phyloP scores from a whole-genome alignment of 2,329 filamentous ascomycete genomes.

The Fusarium xylarioides region DNA sequence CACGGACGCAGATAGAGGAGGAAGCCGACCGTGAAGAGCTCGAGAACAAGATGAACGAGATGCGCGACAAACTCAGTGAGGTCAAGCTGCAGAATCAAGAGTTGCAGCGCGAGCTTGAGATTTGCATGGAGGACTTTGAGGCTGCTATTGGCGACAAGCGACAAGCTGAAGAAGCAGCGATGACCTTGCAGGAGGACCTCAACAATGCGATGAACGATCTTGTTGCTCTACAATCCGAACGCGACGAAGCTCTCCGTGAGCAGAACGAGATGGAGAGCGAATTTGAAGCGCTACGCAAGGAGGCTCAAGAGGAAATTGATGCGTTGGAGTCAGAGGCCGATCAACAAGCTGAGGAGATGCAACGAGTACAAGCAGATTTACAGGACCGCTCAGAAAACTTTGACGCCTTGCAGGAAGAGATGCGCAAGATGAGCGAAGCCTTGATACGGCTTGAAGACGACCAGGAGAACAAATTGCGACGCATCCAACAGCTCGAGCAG shows the following conservation, averaged over 20 bases:
- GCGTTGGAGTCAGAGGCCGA: constrained; percentile 76
- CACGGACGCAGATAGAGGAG: constrained; percentile 68
- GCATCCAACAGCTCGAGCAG: constrained; percentile 83
- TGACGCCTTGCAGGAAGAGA: constrained; percentile 89
- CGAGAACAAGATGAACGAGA: constrained; percentile 82
- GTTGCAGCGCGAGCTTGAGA: constrained; percentile 82
- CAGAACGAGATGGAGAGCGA: constrained; percentile 67
- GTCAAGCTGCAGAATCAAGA: constrained; percentile 91
- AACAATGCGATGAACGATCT: constrained; percentile 83
- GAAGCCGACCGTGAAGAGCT: constrained; percentile 86
- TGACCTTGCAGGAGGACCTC: constrained; percentile 81
- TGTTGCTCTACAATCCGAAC: constrained; percentile 80
- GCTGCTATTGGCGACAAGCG: constrained; percentile 71
- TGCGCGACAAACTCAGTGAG: constrained; percentile 87
- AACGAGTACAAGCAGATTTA: constrained; percentile 75
- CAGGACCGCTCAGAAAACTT: constrained; percentile 86
- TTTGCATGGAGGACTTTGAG: constrained; percentile 82
- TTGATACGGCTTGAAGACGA: constrained; percentile 90
- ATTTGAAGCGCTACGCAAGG: constrained; percentile 68
- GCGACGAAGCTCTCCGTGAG: constrained; percentile 82
- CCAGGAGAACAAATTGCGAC: constrained; percentile 78
- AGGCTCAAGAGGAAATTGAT: constrained; percentile 73
- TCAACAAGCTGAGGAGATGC: constrained; percentile 74
- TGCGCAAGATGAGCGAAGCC: constrained; percentile 89
- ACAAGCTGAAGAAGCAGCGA: constrained; percentile 64